Evolutionary conservation across 306 rosid genomes (phyloP).

Genomic region (Vigna nakashimae): DNA sequence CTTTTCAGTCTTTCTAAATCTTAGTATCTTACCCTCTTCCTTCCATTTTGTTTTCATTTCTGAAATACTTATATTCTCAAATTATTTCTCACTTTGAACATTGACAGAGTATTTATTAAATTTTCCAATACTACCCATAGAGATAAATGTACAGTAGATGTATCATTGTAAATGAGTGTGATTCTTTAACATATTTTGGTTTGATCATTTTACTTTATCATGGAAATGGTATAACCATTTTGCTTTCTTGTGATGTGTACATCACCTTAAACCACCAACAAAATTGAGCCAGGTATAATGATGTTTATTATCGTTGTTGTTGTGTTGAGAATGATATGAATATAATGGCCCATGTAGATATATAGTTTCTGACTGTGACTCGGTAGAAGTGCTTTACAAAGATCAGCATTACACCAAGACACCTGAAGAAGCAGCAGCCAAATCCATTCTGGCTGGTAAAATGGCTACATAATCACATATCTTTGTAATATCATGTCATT

Average conservation of each 20-base stretch:
- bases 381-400: conserved; percentile 76
- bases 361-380: conserved; percentile 94
- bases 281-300: not conserved
- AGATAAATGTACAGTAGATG: not conserved
- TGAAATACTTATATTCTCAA: not conserved
- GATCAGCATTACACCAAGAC: conserved; percentile 83
- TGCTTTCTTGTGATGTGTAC: not conserved
- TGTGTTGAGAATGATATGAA: conserved; percentile 4
- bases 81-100: not conserved
- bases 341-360: conserved; percentile 63
- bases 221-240: not conserved
- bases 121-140: not conserved
- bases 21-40: not conserved
- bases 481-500: not conserved
- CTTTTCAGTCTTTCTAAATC: conserved; percentile 10
- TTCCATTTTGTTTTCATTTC: not conserved
- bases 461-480: not conserved
- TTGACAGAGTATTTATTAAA: not conserved
- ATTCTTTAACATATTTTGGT: not conserved
- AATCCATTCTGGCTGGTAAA: conserved; percentile 78
- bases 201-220: not conserved
- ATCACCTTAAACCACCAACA: not conserved
- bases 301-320: not conserved
- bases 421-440: conserved; percentile 99
- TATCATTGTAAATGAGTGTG: not conserved